Percentiles rank a stretch among this genome's conserved stretches.
Conservation (phyloP, 768 basidiomycete species). For the Xerocomellus intermedius region DNA sequence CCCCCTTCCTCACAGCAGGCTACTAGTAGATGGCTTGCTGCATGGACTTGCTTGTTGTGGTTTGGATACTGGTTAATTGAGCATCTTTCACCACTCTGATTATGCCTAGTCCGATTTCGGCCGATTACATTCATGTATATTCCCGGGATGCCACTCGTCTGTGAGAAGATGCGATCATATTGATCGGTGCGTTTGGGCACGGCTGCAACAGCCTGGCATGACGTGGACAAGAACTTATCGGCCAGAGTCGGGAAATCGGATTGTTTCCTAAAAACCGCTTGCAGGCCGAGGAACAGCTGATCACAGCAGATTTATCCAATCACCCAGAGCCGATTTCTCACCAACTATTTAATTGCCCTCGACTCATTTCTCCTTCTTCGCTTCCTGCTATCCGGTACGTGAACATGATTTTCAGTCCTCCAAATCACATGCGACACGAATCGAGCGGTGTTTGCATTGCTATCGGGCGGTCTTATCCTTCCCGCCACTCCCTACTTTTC, state of each 20-base stretch:
- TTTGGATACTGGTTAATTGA: constrained; percentile 22
- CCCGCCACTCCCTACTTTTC: background rate
- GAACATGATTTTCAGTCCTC: background rate
- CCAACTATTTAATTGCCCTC: constrained; percentile 2
- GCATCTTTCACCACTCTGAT: background rate
- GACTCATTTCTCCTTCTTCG: background rate
- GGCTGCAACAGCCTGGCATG: background rate
- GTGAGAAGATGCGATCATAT: background rate
- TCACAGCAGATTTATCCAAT: too few species aligned
- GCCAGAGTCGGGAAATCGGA: constrained; percentile 2
- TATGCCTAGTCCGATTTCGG: background rate
- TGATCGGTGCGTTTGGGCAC: background rate
- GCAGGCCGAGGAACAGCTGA: too few species aligned
- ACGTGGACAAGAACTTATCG: background rate
- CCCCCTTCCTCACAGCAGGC: constrained; percentile 5
- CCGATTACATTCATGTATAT: background rate
- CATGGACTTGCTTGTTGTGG: constrained; percentile 11
- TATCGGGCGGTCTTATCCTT: too few species aligned
- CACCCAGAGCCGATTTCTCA: background rate
- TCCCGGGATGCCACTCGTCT: too few species aligned
- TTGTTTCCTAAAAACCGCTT: too few species aligned
- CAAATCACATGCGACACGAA: constrained; percentile 21
- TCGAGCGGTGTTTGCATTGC: background rate
- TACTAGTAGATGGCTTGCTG: constrained; percentile 18
- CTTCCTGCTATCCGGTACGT: background rate